These are phyloP conservation scores for Obba rivulosa DNA, from an alignment of 768 basidiomycete genomes.

Conservation along the genomic window DNA sequence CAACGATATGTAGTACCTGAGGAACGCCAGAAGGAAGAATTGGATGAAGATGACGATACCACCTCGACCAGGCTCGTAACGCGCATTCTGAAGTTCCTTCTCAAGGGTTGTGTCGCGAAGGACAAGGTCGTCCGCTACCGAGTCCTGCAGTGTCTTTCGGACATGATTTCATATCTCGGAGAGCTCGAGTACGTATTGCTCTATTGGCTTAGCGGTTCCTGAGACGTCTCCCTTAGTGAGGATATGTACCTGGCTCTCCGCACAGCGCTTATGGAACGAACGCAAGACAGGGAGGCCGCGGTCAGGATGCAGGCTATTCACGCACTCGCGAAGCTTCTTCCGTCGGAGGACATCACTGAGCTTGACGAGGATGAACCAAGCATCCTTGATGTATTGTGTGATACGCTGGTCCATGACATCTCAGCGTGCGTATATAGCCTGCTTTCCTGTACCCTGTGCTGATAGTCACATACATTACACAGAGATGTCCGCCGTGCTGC, in stretches of 20 bases:
- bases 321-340: conserved; percentile 72
- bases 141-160: conserved; percentile 67
- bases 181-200: conserved; percentile 70
- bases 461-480: conserved; percentile 31
- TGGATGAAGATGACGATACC: conserved; percentile 45
- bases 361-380: conserved; percentile 44
- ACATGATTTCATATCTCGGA: conserved; percentile 75
- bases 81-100: conserved; percentile 48
- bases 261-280: conserved; percentile 58
- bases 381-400: conserved; percentile 57
- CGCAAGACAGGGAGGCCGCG: conserved; percentile 71
- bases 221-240: conserved; percentile 44
- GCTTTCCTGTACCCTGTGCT: background rate
- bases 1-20: conserved; percentile 27
- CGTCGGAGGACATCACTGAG: conserved; percentile 60
- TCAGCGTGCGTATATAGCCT: conserved; percentile 53
- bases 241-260: conserved; percentile 66
- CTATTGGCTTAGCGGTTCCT: background rate
- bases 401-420: conserved; percentile 64
- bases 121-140: conserved; percentile 86
- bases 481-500: conserved; percentile 87
- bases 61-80: conserved; percentile 43
- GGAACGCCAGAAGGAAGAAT: conserved; percentile 28
- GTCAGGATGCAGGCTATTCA: conserved; percentile 79
- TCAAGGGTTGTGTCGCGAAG: conserved; percentile 77